Percentiles rank a stretch among this genome's conserved stretches.
Conservation (phyloP, 75 land plant genomes). For the Adiantum capillusveneris region DNA sequence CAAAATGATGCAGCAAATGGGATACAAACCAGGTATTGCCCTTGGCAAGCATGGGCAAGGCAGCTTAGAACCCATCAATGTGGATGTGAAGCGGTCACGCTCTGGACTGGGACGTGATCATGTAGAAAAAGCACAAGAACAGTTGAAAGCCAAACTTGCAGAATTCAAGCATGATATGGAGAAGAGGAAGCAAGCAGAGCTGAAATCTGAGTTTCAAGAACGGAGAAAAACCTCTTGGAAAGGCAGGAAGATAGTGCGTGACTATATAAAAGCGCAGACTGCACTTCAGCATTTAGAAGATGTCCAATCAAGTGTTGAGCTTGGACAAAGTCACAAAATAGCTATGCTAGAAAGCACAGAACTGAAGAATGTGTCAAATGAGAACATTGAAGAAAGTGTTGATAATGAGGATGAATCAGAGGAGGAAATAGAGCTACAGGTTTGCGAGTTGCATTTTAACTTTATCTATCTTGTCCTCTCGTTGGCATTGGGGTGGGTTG, state of each 20-base stretch:
- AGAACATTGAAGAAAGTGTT: slow-evolving; percentile 25
- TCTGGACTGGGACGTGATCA: slow-evolving; percentile 64
- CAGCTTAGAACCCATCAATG: slow-evolving; percentile 49
- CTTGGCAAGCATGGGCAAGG: slow-evolving; percentile 70
- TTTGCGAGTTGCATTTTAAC: slow-evolving; percentile 8
- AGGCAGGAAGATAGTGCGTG: slow-evolving; percentile 33
- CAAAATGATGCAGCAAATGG: slow-evolving; percentile 87
- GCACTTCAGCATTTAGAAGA: slow-evolving; percentile 73
- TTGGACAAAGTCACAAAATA: no score
- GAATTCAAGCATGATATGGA: slow-evolving; percentile 17
- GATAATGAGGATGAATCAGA: slow-evolving; percentile 54
- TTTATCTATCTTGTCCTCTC: slow-evolving; percentile 1
- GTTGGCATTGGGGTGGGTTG: neutral
- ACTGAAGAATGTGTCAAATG: slow-evolving; percentile 21
- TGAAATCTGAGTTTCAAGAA: slow-evolving; percentile 56
- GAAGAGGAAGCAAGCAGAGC: slow-evolving; percentile 29
- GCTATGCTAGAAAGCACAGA: no score
- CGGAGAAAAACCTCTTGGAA: slow-evolving; percentile 53
- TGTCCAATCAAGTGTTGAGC: slow-evolving; percentile 16
- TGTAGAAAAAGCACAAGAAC: slow-evolving; percentile 30
- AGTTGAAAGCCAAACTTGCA: slow-evolving; percentile 19
- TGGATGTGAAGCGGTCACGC: slow-evolving; percentile 58
- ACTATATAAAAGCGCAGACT: slow-evolving; percentile 58
- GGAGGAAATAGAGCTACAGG: slow-evolving; percentile 76
- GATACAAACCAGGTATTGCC: slow-evolving; percentile 68